phyloP scores from a whole-genome alignment of 2,329 filamentous ascomycete genomes.

The Zasmidium citrigriseum region DNA sequence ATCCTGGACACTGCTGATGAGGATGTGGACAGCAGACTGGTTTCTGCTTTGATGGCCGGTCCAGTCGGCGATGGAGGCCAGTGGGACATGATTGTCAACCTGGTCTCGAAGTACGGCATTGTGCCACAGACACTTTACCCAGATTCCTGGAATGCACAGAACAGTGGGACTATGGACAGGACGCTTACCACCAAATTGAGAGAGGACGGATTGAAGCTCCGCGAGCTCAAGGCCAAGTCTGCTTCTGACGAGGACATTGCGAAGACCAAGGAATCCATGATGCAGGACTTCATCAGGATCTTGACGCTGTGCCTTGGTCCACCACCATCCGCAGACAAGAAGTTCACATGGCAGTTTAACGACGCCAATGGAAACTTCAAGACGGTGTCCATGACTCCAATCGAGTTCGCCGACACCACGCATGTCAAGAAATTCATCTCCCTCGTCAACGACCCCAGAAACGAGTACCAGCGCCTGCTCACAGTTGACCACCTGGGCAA shows the following conservation, averaged over 20 bases:
- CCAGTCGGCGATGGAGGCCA: constrained; percentile 82
- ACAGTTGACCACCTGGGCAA: constrained; percentile 81
- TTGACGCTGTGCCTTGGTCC: constrained; percentile 81
- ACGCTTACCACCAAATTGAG: constrained; percentile 82
- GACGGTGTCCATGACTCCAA: constrained; percentile 65
- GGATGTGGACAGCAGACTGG: constrained; percentile 70
- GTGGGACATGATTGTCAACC: constrained; percentile 89
- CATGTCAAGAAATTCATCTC: constrained; percentile 73
- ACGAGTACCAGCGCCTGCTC: constrained; percentile 70
- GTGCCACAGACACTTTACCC: constrained; percentile 79
- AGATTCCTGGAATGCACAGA: constrained; percentile 76
- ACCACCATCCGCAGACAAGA: constrained; percentile 66
- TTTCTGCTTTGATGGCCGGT: constrained; percentile 67
- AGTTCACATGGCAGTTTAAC: constrained; percentile 80
- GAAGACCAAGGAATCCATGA: constrained; percentile 68
- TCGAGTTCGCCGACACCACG: constrained; percentile 68
- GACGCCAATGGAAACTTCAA: constrained; percentile 68
- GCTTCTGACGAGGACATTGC: constrained; percentile 42
- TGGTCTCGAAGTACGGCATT: constrained; percentile 83
- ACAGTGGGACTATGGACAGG: constrained; percentile 68
- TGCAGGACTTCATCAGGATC: constrained; percentile 77
- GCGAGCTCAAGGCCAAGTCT: constrained; percentile 53
- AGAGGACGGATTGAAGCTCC: constrained; percentile 76
- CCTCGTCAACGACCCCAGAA: constrained; percentile 81
- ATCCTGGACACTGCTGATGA: constrained; percentile 72